These are phyloP conservation scores for Annona cherimola DNA, from an alignment of 164 flowering plant species.

Conservation along the genomic window DNA sequence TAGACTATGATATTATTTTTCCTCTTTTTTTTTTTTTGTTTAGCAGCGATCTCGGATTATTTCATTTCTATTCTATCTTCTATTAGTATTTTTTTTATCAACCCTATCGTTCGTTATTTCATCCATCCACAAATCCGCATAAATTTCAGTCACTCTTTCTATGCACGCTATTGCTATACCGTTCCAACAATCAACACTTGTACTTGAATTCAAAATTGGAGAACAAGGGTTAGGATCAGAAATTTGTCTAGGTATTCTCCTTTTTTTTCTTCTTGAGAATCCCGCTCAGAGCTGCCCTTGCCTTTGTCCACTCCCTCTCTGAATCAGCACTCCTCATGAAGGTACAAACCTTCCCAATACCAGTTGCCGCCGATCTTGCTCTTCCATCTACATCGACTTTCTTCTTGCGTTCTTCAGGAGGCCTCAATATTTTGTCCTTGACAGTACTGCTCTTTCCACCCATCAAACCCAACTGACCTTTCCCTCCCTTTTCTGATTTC, in stretches of 20 bases:
- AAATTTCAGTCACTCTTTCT: no score
- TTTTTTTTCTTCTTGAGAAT: constrained; percentile 36
- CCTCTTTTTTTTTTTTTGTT: no score
- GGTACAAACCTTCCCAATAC: constrained; percentile 39
- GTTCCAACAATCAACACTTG: no score
- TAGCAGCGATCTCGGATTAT: no score
- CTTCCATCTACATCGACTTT: constrained; percentile 7
- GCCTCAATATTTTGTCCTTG: constrained; percentile 4
- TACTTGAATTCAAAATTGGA: no score
- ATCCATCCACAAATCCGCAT: no score
- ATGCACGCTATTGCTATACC: no score
- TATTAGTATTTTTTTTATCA: no score
- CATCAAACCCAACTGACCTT: constrained; percentile 4
- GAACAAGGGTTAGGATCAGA: no score
- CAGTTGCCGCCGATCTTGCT: constrained; percentile 3
- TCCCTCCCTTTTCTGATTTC: constrained; percentile 5
- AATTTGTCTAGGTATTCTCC: neutral
- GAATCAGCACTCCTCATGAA: constrained; percentile 70
- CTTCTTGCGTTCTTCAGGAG: constrained; percentile 2
- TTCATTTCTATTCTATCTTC: no score
- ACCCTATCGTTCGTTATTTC: no score
- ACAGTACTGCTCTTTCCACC: neutral
- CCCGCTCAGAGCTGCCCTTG: constrained; percentile 51
- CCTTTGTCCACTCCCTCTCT: constrained; percentile 56
- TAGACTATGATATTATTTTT: no score